A percentile compares a stretch with the other conserved stretches of the same genome.
Conservation (phyloP, 192 early-diverging fungal genomes). For the Backusella psychrophila region DNA sequence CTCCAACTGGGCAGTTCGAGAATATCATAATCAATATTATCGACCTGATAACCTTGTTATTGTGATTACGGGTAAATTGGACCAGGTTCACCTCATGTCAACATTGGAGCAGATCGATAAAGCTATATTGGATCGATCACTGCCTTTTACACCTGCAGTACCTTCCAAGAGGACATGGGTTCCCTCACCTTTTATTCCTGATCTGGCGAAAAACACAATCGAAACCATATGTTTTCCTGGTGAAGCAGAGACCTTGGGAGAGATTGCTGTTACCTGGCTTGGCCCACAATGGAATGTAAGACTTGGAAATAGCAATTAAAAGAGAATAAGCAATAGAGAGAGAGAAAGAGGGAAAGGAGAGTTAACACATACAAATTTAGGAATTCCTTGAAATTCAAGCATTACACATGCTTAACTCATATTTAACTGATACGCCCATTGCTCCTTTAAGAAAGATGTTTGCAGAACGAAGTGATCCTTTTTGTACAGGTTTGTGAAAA, state of each 20-base stretch:
- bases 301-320: not conserved
- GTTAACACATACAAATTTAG: conserved; percentile 5
- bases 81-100: conserved; percentile 39
- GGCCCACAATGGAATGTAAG: conserved; percentile 50
- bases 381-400: conserved; percentile 26
- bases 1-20: not conserved
- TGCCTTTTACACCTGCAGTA: conserved; percentile 20
- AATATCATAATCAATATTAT: conserved; percentile 54
- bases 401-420: conserved; percentile 33
- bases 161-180: conserved; percentile 49
- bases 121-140: conserved; percentile 39
- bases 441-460: conserved; percentile 51
- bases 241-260: conserved; percentile 54
- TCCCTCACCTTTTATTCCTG: conserved; percentile 38
- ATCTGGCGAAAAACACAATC: conserved; percentile 34
- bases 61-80: conserved; percentile 50
- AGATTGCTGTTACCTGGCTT: conserved; percentile 48
- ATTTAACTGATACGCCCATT: conserved; percentile 55
- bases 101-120: conserved; percentile 46
- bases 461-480: conserved; percentile 55
- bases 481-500: conserved; percentile 48
- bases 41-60: conserved; percentile 59
- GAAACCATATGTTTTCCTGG: conserved; percentile 51
- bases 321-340: not conserved
- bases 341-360: not conserved